phyloP scores from a whole-genome alignment of 805 yeast genomes.

The Saturnispora dispora region DNA sequence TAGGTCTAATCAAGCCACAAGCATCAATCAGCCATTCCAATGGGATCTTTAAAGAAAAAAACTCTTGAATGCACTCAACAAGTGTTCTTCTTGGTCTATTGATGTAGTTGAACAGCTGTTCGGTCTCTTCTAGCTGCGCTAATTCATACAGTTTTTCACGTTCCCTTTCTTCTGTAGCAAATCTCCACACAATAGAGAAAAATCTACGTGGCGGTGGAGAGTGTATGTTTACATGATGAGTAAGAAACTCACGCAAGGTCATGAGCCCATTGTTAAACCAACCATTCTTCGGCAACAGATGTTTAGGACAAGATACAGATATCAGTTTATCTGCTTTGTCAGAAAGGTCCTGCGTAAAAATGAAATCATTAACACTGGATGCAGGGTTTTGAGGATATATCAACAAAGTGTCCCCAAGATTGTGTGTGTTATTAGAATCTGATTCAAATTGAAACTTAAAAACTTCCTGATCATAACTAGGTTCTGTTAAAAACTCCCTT shows the following conservation, averaged over 20 bases:
- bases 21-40: slow-evolving; percentile 65
- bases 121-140: slow-evolving; percentile 58
- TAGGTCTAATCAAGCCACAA: slow-evolving; percentile 69
- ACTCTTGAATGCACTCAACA: slow-evolving; percentile 75
- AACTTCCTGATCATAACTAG: slow-evolving; percentile 85
- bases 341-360: slow-evolving; percentile 67
- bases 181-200: slow-evolving; percentile 65
- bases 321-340: slow-evolving; percentile 57
- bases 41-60: slow-evolving; percentile 68
- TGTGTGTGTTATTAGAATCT: slow-evolving; percentile 23
- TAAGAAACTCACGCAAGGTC: slow-evolving; percentile 64
- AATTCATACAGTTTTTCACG: slow-evolving; percentile 69
- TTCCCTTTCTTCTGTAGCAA: slow-evolving; percentile 67
- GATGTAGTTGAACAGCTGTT: slow-evolving; percentile 85
- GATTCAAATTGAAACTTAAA: slow-evolving; percentile 1
- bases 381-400: slow-evolving; percentile 68
- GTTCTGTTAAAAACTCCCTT: slow-evolving; percentile 38
- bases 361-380: slow-evolving; percentile 50
- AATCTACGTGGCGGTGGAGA: slow-evolving; percentile 81
- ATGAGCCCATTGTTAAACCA: slow-evolving; percentile 37
- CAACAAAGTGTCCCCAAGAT: slow-evolving; percentile 77
- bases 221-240: slow-evolving; percentile 73
- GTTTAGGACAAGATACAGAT: slow-evolving; percentile 20
- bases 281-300: slow-evolving; percentile 47
- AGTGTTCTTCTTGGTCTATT: slow-evolving; percentile 86